Evolutionary conservation across 2,329 filamentous ascomycete species (phyloP), one percentile per base, ranked within the genome.

Genomic region (Pseudocercospora crystallina): DNA sequence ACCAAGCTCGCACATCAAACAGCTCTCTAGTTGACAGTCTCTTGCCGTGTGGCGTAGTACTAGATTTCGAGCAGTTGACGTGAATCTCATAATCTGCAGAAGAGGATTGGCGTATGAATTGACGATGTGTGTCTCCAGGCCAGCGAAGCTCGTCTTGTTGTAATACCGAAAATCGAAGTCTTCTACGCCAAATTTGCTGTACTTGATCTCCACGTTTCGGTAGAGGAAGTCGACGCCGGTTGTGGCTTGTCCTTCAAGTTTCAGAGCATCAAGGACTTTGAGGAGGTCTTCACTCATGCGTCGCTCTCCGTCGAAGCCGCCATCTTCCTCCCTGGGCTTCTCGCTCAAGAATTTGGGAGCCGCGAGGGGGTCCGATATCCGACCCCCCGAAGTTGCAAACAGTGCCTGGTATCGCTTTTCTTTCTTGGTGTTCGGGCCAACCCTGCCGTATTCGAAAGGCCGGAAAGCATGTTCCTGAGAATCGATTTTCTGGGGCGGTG

Each of bases 91-190:
- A 1, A 99, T 80, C 68, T 99, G 94, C 31, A 99, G 76, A 4
- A 99, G 80, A 0, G 94, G 82, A 62, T 99, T 99, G 48, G 91
- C 89, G 65, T 97, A 99, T 2, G 92, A 96, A 68, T 99, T 97
- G 36, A 90, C 83, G 54, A 99, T 96, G 67, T 99, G 92, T 39
- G 89, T 99, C 69, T 99, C 92, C 34, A 99, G 76, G 0, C 94
- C 94, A 8, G 94, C 96, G 66, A 90, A 96, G 17, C 76, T 79
- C 1, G 95, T 97, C 67, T 89, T 90, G 71, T 99, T 99, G 77
- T 95, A 99, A 69, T 89, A 97, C 50, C 89, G 87, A 72, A 99
- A 99, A 70, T 99, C 94, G 69, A 99, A 99, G 70, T 99, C 95
- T 64, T 97, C 92, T n/a, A 99, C 90, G 14, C 94, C 94, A 70